Conservation (phyloP, 306 rosid genomes). For the Rosa multiflora region DNA sequence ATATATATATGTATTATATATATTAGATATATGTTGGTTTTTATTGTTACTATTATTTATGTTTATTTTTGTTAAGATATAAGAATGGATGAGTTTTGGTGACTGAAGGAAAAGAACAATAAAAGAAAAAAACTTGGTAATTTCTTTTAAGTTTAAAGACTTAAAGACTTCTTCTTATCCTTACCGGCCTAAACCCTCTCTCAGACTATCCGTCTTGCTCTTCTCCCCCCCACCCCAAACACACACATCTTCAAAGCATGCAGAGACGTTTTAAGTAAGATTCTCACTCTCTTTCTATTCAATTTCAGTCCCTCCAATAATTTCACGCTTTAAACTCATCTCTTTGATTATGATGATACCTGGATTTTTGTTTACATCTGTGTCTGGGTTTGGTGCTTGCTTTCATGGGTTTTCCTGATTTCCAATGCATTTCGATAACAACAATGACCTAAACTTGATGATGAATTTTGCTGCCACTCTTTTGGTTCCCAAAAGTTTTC, state of each 20-base stretch:
- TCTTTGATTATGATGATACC: not conserved
- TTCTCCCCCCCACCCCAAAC: no score
- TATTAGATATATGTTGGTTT: no score
- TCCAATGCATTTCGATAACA: not conserved
- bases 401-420: not conserved
- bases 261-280: not conserved
- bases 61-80: no score
- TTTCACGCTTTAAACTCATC: not conserved
- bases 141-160: not conserved
- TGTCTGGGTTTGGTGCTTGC: not conserved
- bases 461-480: not conserved
- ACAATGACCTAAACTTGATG: not conserved
- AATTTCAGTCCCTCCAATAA: not conserved
- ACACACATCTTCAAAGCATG: not conserved
- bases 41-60: no score
- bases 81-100: no score
- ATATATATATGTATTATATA: no score
- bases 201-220: constrained; percentile 1
- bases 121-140: no score
- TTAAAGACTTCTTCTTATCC: constrained; percentile 6
- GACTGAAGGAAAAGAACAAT: no score
- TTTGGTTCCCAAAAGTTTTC: not conserved
- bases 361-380: not conserved
- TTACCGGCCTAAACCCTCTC: not conserved
- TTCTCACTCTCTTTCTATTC: not conserved